These are phyloP conservation scores for Penicillium taxi DNA, from an alignment of 495 filamentous ascomycete genomes.

Conservation along the genomic window DNA sequence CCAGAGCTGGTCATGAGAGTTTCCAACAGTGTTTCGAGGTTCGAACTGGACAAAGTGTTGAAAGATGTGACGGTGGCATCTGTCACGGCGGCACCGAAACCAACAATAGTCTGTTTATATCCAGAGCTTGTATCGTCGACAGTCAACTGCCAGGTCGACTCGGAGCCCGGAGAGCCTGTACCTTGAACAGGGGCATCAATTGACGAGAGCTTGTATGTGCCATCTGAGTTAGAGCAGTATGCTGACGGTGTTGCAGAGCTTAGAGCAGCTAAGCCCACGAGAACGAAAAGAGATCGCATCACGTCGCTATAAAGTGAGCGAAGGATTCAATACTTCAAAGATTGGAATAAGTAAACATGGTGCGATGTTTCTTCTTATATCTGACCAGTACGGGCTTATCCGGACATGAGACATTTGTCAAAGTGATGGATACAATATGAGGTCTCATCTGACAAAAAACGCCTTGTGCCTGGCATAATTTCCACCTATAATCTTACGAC, in stretches of 20 bases:
- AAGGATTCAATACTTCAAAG: too few species aligned
- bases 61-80: constrained; percentile 48
- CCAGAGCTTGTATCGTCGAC: constrained; percentile 43
- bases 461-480: too few species aligned
- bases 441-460: too few species aligned
- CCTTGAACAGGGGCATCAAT: constrained; percentile 38
- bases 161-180: constrained; percentile 28
- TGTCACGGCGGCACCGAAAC: constrained; percentile 50
- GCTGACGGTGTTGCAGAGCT: constrained; percentile 23
- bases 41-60: constrained; percentile 32
- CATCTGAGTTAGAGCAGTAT: constrained; percentile 38
- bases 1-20: constrained; percentile 41
- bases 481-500: too few species aligned
- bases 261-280: constrained; percentile 10
- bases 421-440: too few species aligned
- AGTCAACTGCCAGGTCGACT: constrained; percentile 40
- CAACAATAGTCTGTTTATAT: constrained; percentile 42
- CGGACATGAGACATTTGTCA: too few species aligned
- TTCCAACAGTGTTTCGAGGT: constrained; percentile 34
- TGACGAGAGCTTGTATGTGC: constrained; percentile 36
- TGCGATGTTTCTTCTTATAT: too few species aligned
- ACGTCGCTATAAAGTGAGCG: too few species aligned
- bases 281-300: not conserved
- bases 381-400: too few species aligned
- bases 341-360: not conserved